A percentile compares a stretch with the other conserved stretches of the same genome.
phyloP scores from a whole-genome alignment of 352 stramenopile genomes.

The Paralagenidium karlingii region DNA sequence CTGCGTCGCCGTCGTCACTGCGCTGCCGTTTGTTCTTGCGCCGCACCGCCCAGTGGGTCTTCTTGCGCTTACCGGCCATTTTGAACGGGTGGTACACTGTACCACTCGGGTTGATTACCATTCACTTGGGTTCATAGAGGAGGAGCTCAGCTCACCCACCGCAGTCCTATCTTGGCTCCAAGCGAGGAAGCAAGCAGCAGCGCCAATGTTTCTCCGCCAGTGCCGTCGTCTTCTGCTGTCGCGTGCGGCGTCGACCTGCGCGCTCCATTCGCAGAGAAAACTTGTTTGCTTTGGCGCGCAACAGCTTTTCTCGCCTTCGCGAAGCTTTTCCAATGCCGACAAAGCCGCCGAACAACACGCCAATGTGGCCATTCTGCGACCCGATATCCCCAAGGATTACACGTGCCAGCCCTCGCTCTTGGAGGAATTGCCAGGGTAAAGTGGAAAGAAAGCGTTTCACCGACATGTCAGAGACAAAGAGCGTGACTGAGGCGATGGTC shows the following conservation, averaged over 20 bases:
- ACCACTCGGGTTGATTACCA: conserved; percentile 1
- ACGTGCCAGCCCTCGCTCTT: conserved; percentile 48
- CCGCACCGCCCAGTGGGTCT: conserved; percentile 56
- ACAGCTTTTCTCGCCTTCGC: not conserved
- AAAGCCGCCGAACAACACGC: conserved; percentile 9
- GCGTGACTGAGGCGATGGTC: not conserved
- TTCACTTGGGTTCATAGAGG: conserved; percentile 1
- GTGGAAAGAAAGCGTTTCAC: not conserved
- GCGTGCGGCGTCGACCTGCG: not conserved
- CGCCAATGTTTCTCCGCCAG: conserved; percentile 14
- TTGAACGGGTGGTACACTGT: not conserved
- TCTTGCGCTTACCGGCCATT: conserved; percentile 43
- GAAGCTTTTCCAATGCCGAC: conserved; percentile 24
- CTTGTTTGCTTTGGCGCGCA: not conserved
- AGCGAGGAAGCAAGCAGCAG: conserved; percentile 3
- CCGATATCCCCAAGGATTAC: conserved; percentile 12
- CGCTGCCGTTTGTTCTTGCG: conserved; percentile 13
- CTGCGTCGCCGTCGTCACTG: conserved; percentile 3
- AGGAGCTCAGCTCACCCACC: conserved; percentile 6
- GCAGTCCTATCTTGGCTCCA: conserved; percentile 5
- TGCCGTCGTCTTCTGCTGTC: conserved; percentile 10
- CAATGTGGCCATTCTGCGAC: conserved; percentile 42
- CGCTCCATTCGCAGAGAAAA: not conserved
- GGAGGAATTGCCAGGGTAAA: conserved; percentile 38
- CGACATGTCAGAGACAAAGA: not conserved